These are phyloP conservation scores for Leptographium radiaticola DNA, from an alignment of 2,329 filamentous ascomycete genomes.

Conservation along the genomic window DNA sequence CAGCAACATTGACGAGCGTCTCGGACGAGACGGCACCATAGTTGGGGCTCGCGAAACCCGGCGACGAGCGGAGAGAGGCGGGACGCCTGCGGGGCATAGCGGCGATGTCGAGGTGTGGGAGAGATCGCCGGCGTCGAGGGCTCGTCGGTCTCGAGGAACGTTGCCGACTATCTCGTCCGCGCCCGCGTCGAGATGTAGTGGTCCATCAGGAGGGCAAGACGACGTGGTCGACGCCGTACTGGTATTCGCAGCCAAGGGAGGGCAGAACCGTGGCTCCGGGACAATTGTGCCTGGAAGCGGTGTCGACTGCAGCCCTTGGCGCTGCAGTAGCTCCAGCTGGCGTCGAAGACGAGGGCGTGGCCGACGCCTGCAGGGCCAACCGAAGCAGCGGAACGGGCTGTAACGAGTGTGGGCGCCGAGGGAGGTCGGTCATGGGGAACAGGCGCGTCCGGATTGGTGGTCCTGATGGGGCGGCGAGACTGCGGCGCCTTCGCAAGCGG, in stretches of 20 bases:
- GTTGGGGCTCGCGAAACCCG: constrained; percentile 18
- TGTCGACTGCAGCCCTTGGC: not conserved
- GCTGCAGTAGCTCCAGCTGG: not conserved
- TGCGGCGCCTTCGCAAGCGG: not conserved
- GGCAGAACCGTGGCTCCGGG: not conserved
- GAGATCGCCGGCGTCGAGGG: too few species aligned
- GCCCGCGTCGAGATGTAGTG: not conserved
- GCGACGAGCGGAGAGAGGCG: constrained; percentile 17
- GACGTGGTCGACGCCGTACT: too few species aligned
- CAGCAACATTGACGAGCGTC: not conserved
- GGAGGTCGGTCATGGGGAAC: constrained; percentile 11
- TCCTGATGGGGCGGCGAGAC: not conserved
- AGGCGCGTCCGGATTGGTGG: not conserved
- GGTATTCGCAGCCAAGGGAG: not conserved
- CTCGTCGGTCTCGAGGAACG: too few species aligned
- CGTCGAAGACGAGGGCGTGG: not conserved
- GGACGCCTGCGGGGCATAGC: not conserved
- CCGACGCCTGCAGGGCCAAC: constrained; percentile 2
- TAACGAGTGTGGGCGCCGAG: constrained; percentile 4
- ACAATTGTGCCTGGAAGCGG: not conserved
- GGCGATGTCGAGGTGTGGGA: too few species aligned
- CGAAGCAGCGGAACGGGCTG: constrained; percentile 6
- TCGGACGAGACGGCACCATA: constrained; percentile 18
- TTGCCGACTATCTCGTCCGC: not conserved
- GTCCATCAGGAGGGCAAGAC: constrained; percentile 2